Conservation (phyloP, 306 rosid genomes). For the Sphenostylis stenocarpa region DNA sequence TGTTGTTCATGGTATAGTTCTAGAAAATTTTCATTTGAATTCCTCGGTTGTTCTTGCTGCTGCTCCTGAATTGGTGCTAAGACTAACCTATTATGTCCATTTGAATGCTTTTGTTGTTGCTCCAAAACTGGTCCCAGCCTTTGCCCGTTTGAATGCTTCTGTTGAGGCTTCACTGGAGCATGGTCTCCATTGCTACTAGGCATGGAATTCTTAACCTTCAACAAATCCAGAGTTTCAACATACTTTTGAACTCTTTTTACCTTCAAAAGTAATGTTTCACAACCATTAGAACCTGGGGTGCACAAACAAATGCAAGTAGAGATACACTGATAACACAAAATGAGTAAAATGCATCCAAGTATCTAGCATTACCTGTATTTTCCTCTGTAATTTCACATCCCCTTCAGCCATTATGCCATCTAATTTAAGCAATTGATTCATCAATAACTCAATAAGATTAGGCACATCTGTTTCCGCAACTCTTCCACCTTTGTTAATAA, state of each 20-base stretch:
- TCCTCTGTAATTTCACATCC: conserved; percentile 90
- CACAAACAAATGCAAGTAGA: not conserved
- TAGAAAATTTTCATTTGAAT: conserved; percentile 35
- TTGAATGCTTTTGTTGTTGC: conserved; percentile 41
- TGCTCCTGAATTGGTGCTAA: conserved; percentile 59
- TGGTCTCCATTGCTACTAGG: conserved; percentile 42
- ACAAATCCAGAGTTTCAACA: conserved; percentile 86
- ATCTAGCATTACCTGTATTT: conserved; percentile 74
- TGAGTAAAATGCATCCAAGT: conserved; percentile 4
- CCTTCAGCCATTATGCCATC: conserved; percentile 86
- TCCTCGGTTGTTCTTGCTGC: conserved; percentile 30
- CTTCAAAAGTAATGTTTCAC: conserved; percentile 42
- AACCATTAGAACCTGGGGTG: not conserved
- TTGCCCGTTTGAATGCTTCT: conserved; percentile 50
- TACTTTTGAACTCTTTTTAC: conserved; percentile 91
- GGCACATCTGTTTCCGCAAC: conserved; percentile 76
- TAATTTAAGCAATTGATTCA: conserved; percentile 86
- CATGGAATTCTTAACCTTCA: conserved; percentile 70
- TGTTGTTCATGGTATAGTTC: conserved; percentile 25
- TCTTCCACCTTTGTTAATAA: conserved; percentile 73
- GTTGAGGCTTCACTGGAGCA: conserved; percentile 30
- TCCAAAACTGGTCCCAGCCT: conserved; percentile 52
- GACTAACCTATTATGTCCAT: conserved; percentile 28
- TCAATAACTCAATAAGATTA: conserved; percentile 73
- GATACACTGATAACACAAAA: not conserved